phyloP scores from a whole-genome alignment of 495 filamentous ascomycete genomes.

The Podospora pseudoanserina region DNA sequence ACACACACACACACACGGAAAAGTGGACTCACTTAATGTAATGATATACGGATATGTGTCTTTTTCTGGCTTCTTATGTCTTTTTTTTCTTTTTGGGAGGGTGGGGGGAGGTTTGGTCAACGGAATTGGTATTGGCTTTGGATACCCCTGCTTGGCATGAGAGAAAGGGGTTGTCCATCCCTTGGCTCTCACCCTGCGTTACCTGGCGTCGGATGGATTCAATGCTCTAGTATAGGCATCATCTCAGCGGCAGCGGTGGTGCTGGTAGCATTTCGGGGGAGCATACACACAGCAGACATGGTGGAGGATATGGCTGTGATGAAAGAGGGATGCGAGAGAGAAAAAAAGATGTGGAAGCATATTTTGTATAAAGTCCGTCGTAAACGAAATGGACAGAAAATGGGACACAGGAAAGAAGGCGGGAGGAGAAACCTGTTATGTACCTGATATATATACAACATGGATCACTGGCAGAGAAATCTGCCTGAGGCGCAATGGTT shows the following conservation, averaged over 20 bases:
- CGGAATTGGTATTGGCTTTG: constrained; percentile 7
- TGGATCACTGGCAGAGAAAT: not conserved
- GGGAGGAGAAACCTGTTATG: not conserved
- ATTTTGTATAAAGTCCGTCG: not conserved
- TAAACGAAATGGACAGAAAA: not conserved
- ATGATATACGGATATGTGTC: constrained; percentile 11
- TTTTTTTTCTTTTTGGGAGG: constrained; percentile 7
- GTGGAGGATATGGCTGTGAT: not conserved
- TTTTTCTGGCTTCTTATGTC: constrained; percentile 12
- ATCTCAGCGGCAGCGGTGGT: not conserved
- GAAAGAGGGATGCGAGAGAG: not conserved
- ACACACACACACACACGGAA: not conserved
- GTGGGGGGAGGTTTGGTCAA: not conserved
- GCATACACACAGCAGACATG: not conserved
- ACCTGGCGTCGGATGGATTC: not conserved
- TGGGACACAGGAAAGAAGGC: not conserved
- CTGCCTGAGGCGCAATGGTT: not conserved
- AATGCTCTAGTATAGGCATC: not conserved
- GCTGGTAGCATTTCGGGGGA: not conserved
- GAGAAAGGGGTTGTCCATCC: not conserved
- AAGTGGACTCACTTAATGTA: constrained; percentile 9
- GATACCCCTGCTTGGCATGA: constrained; percentile 9
- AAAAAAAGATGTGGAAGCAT: not conserved
- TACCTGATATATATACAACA: not conserved
- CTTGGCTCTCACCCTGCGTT: not conserved